Percentiles rank a stretch among this genome's conserved stretches.
Evolutionary conservation across 1,284 basidiomycete genomes (phyloP).

Genomic region (Stygiomarasmius scandens): DNA sequence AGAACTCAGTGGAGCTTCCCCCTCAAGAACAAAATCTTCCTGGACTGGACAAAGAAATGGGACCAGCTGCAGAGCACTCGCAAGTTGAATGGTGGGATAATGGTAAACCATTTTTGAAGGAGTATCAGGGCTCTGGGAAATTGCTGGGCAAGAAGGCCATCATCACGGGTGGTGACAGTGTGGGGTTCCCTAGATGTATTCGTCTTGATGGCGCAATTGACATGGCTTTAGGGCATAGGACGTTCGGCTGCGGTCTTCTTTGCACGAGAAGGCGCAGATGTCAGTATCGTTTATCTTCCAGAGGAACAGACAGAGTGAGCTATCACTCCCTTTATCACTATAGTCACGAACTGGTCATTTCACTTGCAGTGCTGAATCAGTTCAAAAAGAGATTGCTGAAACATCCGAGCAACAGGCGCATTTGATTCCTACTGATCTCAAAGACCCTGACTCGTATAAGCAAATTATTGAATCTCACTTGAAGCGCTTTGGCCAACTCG

Average conservation of each 20-base stretch:
- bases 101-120: slow-evolving; percentile 58
- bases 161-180: slow-evolving; percentile 55
- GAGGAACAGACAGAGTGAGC: slow-evolving; percentile 56
- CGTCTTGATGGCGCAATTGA: background rate
- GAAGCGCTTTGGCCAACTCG: slow-evolving; percentile 38
- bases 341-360: background rate
- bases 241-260: slow-evolving; percentile 61
- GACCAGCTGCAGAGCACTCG: slow-evolving; percentile 51
- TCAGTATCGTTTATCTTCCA: slow-evolving; percentile 67
- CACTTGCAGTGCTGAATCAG: slow-evolving; percentile 1
- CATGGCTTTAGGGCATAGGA: slow-evolving; percentile 52
- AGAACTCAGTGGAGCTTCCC: slow-evolving; percentile 30
- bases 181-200: background rate
- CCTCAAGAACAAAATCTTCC: slow-evolving; percentile 48
- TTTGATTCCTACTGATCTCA: slow-evolving; percentile 46
- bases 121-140: slow-evolving; percentile 26
- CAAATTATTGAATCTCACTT: slow-evolving; percentile 53
- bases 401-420: slow-evolving; percentile 34
- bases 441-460: slow-evolving; percentile 39
- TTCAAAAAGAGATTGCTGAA: background rate
- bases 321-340: background rate
- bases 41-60: slow-evolving; percentile 49
- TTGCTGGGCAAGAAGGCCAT: slow-evolving; percentile 61
- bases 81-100: slow-evolving; percentile 61
- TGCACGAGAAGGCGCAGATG: slow-evolving; percentile 64